These are phyloP conservation scores for Mortierella sp. DNA, from an alignment of 371 early-diverging fungal genomes.

Conservation along the genomic window DNA sequence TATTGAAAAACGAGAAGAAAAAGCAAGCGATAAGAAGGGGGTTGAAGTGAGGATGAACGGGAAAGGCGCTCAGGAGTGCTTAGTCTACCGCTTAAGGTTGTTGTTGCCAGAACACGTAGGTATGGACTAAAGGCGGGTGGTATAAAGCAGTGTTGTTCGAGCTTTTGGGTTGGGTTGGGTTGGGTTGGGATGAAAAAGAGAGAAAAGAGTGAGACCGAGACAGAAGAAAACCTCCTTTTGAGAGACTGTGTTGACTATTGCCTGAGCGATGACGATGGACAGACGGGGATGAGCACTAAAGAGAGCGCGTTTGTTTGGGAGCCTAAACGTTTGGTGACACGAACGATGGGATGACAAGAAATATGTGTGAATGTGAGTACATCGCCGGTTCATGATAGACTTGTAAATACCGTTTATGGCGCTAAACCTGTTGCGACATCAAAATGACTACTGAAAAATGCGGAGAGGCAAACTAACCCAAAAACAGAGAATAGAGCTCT, in stretches of 20 bases:
- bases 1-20: conserved; percentile 1
- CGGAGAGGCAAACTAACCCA: too few relatives aligned
- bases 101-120: too few relatives aligned
- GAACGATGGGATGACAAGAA: neutral
- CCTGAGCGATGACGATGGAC: conserved; percentile 1
- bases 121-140: too few relatives aligned
- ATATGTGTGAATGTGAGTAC: neutral
- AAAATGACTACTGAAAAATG: too few relatives aligned
- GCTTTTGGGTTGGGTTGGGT: neutral
- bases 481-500: too few relatives aligned
- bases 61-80: too few relatives aligned
- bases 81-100: too few relatives aligned
- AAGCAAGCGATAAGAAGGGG: conserved; percentile 1
- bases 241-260: neutral
- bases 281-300: conserved; percentile 4
- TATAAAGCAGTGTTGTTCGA: neutral
- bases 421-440: too few relatives aligned
- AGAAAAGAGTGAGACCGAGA: conserved; percentile 2
- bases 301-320: neutral
- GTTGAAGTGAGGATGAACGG: neutral
- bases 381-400: neutral
- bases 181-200: neutral
- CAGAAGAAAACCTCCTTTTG: conserved; percentile 1
- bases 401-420: too few relatives aligned
- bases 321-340: neutral